Evolutionary conservation across 495 filamentous ascomycete species (phyloP).

Genomic region (Aspergillus bridgeri): DNA sequence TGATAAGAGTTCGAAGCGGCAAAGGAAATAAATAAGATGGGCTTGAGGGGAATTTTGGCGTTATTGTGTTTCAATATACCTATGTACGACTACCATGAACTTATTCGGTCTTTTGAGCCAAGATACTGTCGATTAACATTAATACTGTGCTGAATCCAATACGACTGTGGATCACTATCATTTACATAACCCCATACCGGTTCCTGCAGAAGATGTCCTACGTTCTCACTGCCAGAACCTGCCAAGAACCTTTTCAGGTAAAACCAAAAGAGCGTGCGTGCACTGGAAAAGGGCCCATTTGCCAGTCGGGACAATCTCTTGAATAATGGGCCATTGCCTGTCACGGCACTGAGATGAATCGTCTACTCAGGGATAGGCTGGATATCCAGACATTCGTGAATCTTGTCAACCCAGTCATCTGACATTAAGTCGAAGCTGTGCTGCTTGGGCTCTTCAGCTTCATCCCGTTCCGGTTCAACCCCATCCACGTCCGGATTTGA

Average conservation of each 20-base stretch:
- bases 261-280: background rate
- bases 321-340: too few species aligned
- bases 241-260: background rate
- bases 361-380: slow-evolving; percentile 15
- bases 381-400: slow-evolving; percentile 30
- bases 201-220: background rate
- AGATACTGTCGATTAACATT: slow-evolving; percentile 6
- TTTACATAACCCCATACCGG: background rate
- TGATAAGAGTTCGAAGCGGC: slow-evolving; percentile 68
- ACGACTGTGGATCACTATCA: background rate
- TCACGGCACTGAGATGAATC: background rate
- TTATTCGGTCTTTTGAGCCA: slow-evolving; percentile 13
- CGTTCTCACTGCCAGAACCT: background rate
- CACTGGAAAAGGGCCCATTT: background rate
- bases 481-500: background rate
- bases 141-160: background rate
- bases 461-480: background rate
- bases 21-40: slow-evolving; percentile 70
- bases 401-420: slow-evolving; percentile 22
- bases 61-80: slow-evolving; percentile 25
- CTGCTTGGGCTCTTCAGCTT: background rate
- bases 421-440: slow-evolving; percentile 5
- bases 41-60: too few species aligned
- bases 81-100: slow-evolving; percentile 41
- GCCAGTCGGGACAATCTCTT: too few species aligned